Evolutionary conservation across 192 early-diverging fungal genomes (phyloP).

Genomic region (Coemansia sp.): DNA sequence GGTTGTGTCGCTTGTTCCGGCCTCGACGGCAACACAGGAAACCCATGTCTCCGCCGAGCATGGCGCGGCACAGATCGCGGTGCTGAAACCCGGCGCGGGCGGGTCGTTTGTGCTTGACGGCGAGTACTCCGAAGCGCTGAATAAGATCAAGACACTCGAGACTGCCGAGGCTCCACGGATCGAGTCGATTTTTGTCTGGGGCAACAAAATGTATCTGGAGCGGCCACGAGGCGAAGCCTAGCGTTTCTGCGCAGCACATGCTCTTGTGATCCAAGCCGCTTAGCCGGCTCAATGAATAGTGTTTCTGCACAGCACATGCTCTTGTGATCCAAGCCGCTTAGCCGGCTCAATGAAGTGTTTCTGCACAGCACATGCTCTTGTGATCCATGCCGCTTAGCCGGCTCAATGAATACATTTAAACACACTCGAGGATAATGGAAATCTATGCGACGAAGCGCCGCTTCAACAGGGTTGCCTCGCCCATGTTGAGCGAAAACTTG

Average conservation of each 20-base stretch:
- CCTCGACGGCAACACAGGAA: too few relatives aligned
- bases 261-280: too few relatives aligned
- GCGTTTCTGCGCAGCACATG: too few relatives aligned
- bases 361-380: too few relatives aligned
- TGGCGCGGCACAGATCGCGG: constrained; percentile 5
- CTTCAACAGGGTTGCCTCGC: constrained; percentile 52
- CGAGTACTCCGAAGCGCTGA: constrained; percentile 11
- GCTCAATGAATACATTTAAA: not conserved
- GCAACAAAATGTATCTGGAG: constrained; percentile 47
- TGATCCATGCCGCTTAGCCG: too few relatives aligned
- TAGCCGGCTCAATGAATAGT: too few relatives aligned
- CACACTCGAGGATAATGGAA: not conserved
- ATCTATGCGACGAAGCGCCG: constrained; percentile 45
- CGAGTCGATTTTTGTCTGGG: constrained; percentile 49
- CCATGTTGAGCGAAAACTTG: constrained; percentile 55
- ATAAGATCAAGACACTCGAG: constrained; percentile 17
- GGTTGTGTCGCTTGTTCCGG: constrained; percentile 32
- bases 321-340: too few relatives aligned
- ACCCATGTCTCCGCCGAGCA: too few relatives aligned
- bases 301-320: too few relatives aligned
- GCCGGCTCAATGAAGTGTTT: too few relatives aligned
- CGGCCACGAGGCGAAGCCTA: constrained; percentile 32
- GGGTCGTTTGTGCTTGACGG: constrained; percentile 8
- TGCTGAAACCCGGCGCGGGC: constrained; percentile 5
- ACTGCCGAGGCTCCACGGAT: not conserved